phyloP scores from a whole-genome alignment of 2,329 filamentous ascomycete genomes.

The Cladosporium sp. region DNA sequence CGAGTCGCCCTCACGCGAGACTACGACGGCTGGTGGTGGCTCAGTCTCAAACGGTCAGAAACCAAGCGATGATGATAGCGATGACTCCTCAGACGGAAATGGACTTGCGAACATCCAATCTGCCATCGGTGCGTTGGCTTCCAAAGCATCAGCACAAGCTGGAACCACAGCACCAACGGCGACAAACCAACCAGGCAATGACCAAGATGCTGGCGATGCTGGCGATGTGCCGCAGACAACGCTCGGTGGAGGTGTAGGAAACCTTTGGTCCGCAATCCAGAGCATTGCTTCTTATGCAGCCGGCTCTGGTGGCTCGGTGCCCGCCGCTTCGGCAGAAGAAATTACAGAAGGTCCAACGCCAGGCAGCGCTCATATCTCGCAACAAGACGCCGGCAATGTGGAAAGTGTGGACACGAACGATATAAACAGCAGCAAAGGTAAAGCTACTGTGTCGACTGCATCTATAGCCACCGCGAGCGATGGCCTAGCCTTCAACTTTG shows the following conservation, averaged over 20 bases:
- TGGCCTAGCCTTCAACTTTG: conserved; percentile 19
- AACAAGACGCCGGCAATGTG: no score
- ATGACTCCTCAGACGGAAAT: background rate
- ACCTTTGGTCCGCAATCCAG: background rate
- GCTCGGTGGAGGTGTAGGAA: background rate
- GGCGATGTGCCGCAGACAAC: no score
- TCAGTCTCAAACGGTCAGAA: background rate
- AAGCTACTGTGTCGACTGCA: background rate
- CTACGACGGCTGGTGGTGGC: background rate
- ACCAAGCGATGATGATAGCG: background rate
- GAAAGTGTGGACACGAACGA: no score
- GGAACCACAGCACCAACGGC: no score
- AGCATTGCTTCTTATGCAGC: background rate
- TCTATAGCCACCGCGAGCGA: background rate
- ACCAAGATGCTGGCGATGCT: no score
- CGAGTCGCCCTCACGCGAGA: background rate
- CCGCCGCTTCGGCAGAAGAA: background rate
- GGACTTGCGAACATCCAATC: no score
- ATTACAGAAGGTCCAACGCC: background rate
- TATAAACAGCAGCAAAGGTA: no score
- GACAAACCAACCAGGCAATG: no score
- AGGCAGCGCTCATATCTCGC: no score
- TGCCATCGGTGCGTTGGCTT: no score
- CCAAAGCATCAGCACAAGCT: no score
- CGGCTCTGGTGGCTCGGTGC: background rate